Conservation (phyloP, 2,329 filamentous ascomycete genomes). For the Pseudocercospora macadamiae region DNA sequence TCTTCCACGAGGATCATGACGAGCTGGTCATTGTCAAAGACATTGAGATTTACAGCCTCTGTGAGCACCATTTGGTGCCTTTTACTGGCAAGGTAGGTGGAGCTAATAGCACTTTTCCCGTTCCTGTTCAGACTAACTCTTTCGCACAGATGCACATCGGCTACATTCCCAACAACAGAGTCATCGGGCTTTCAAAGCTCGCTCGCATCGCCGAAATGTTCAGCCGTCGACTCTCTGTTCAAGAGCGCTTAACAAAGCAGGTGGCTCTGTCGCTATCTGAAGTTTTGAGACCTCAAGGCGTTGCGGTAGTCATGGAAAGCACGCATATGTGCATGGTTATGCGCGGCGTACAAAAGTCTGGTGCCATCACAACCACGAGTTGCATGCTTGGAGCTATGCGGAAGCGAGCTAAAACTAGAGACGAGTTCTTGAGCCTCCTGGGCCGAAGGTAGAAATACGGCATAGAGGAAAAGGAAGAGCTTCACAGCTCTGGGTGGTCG, state of each 20-base stretch:
- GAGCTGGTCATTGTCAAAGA: constrained; percentile 98
- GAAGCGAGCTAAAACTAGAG: constrained; percentile 86
- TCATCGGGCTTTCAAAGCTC: constrained; percentile 94
- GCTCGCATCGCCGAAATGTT: constrained; percentile 98
- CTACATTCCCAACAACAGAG: constrained; percentile 88
- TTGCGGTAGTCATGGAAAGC: constrained; percentile 96
- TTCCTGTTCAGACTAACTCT: constrained; percentile 7
- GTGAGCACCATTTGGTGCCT: constrained; percentile 96
- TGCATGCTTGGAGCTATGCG: constrained; percentile 98
- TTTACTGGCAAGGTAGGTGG: constrained; percentile 82
- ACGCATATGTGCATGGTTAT: constrained; percentile 98
- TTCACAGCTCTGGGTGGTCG: neutral
- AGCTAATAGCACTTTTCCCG: neutral
- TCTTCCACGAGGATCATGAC: constrained; percentile 96
- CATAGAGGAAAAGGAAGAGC: neutral
- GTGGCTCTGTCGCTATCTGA: constrained; percentile 93
- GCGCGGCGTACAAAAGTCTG: constrained; percentile 94
- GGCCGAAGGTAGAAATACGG: constrained; percentile 26
- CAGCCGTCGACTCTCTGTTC: constrained; percentile 86
- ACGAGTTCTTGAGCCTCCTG: constrained; percentile 85
- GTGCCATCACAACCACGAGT: constrained; percentile 85
- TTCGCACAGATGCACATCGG: constrained; percentile 92
- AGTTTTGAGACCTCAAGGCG: constrained; percentile 88
- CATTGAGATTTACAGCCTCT: constrained; percentile 91
- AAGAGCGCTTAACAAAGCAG: constrained; percentile 94